Evolutionary conservation across 139 green algal species (phyloP), one percentile per base, ranked within the genome.

Genomic region (Chlamydomonas sp.): DNA sequence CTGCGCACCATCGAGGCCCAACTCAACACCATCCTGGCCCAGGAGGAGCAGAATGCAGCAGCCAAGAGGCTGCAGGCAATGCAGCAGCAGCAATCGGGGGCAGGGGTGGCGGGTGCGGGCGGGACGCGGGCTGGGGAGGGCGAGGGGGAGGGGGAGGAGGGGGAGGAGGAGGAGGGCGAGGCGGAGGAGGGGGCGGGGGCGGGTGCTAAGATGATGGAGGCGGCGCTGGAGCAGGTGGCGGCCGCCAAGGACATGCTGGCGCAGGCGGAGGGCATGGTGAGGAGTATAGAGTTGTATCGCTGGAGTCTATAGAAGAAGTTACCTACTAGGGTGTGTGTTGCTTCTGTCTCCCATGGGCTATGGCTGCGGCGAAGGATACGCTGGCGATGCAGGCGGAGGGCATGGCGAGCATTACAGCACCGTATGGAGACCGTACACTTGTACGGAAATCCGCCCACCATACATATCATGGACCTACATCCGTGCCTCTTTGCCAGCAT

Each of bases 171-270:
- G 71, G 86, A 2, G 5, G 86, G 49, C 63, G 85, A 74, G 14
- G 72, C 18, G 0, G 85, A 9, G 5, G 78, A 49, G 8, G 78
- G 1, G 78, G 57, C 8, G 62, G 86, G 59, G 15, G 71, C 10
- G 61, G 85, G 78, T 7, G 86, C 18, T 5, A 62, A 5, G 3
- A 15, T 92, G 79, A 90, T 96, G 84, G 91, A 92, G 63, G 79
- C 77, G 12, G 90, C 89, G 17, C 66, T 93, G 81, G 88, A 91
- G 69, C 83, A 80, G 62, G 77, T 94, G 77, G 77, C 80, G 61
- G 4, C 84, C 61, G 89, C 91, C 3, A 85, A 72, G 49, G 83
- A 82, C 15, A 76, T 87, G 58, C 71, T 93, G 62, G 79, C 78
- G 20, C 20, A 5, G 9, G 84, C 84, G 6, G 89, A 92, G 58